Evolutionary conservation across 2,329 filamentous ascomycete species (phyloP).

Genomic region (Macrophomina pseudophaseolina): DNA sequence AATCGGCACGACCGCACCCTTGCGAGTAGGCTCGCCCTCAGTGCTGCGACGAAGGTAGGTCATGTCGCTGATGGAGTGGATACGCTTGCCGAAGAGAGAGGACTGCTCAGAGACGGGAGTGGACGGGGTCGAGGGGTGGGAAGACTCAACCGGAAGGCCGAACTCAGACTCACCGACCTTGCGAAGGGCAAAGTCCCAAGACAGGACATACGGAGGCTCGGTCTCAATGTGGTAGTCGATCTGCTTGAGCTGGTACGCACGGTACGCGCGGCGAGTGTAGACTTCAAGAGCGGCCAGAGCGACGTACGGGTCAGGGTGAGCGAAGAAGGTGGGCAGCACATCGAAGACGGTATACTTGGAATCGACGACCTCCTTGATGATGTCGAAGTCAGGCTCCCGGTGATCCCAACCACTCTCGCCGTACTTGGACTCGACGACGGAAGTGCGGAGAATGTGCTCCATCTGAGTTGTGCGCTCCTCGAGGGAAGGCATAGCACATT

Average conservation of each 20-base stretch:
- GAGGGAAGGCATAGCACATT: constrained; percentile 92
- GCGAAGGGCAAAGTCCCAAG: constrained; percentile 94
- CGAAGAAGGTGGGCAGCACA: constrained; percentile 93
- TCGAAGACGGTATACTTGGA: constrained; percentile 99
- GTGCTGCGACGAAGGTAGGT: constrained; percentile 79
- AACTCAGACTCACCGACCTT: constrained; percentile 94
- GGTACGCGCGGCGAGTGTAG: constrained; percentile 94
- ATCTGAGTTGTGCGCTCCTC: constrained; percentile 95
- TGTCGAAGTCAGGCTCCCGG: constrained; percentile 83
- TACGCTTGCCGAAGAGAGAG: constrained; percentile 65
- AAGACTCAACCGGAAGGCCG: constrained; percentile 78
- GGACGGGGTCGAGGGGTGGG: constrained; percentile 71
- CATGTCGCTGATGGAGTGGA: constrained; percentile 96
- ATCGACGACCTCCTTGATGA: constrained; percentile 97
- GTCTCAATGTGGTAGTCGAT: constrained; percentile 83
- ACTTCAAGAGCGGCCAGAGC: constrained; percentile 92
- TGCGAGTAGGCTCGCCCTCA: constrained; percentile 76
- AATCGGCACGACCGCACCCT: constrained; percentile 93
- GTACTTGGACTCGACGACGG: constrained; percentile 95
- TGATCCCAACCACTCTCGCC: constrained; percentile 98
- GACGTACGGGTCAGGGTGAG: constrained; percentile 92
- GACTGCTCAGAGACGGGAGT: constrained; percentile 72
- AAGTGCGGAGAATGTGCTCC: constrained; percentile 97
- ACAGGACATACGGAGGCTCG: constrained; percentile 78
- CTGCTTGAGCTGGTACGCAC: constrained; percentile 88